Evolutionary conservation across 176 grass and related monocot genomes (phyloP), one percentile per base, ranked within the genome.

Genomic region (Eremochloa ophiuroides): DNA sequence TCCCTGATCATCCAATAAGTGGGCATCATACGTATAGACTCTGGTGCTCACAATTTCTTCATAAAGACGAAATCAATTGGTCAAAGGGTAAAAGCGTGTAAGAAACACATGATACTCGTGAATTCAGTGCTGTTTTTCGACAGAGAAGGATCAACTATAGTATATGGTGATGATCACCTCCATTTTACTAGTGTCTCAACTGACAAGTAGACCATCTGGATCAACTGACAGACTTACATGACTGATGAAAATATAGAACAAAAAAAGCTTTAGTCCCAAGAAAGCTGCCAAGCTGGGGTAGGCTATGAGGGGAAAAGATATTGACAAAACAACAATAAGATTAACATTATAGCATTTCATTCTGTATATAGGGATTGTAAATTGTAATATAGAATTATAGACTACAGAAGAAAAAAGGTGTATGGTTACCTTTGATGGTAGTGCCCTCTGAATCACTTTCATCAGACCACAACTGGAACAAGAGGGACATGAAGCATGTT

Each of bases 401-500:
- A 80, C 11, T 30, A 44, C 15, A 66, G 33, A 86, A 46, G 35
- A 84, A 29, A 29, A 82, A 76, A 64, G 28, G 30, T 29, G 56
- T 29, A 85, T 25, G 50, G 47, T 78, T 83, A 97, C 94, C 91
- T 85, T 95, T 98, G 40, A 94, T 86, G 30, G 18, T 37, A 38
- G 66, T 82, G 58, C 48, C 85, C 27, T 85, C 86, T 75, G 84
- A 82, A 93, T 93, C 82, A 83, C 51, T 69, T 58, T 76, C 86
- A 71, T 31, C 60, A 86, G 76, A 78, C 88, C 90, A 98, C 71
- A 80, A 84, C 81, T 95, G 88, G 70, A 91, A 91, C 59, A 87
- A 89, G 85, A 98, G 86, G 72, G 88, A 60, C 86, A 98, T 88
- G 76, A 71, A 77, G 79, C 82, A 84, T 79, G 64, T 73, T 84